Evolutionary conservation across 2,329 filamentous ascomycete species (phyloP).

Genomic region (Aspergillus udagawae): DNA sequence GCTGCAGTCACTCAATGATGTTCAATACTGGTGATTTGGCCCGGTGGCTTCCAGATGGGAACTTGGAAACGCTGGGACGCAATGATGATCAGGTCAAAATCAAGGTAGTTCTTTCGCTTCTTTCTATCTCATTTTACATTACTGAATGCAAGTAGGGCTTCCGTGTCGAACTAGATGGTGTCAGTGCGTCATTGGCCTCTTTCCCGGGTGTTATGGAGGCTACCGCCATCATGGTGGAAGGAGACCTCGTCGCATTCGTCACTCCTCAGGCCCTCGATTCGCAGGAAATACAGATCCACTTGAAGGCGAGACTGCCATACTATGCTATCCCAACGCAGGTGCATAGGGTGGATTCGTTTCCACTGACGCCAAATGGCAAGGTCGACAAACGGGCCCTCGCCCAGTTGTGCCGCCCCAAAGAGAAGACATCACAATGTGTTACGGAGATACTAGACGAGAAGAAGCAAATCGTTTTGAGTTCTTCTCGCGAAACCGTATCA

Average conservation of each 20-base stretch:
- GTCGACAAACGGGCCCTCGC: slow-evolving; percentile 5
- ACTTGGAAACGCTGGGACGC: slow-evolving; percentile 4
- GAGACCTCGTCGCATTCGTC: slow-evolving; percentile 3
- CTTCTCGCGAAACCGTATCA: not conserved
- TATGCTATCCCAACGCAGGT: slow-evolving; percentile 6
- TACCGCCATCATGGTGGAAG: slow-evolving; percentile 3
- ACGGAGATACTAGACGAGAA: not conserved
- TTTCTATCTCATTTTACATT: not conserved
- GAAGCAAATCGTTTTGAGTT: not conserved
- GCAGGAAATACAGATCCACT: not conserved
- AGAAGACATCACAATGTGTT: not conserved
- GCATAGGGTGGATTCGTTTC: slow-evolving; percentile 1
- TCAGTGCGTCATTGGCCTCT: slow-evolving; percentile 5
- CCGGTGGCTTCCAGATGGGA: slow-evolving; percentile 7
- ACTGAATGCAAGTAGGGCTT: slow-evolving; percentile 5
- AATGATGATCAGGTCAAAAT: slow-evolving; percentile 10
- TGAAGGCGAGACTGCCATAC: slow-evolving; percentile 2
- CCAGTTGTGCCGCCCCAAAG: not conserved
- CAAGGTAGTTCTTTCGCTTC: not conserved
- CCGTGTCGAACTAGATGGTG: slow-evolving; percentile 8
- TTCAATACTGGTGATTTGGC: slow-evolving; percentile 10
- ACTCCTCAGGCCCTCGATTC: not conserved
- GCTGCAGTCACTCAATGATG: slow-evolving; percentile 1
- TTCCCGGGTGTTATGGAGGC: slow-evolving; percentile 2
- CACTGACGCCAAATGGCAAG: slow-evolving; percentile 7